Conservation (phyloP, 345 rosid genomes). For the Angophora floribunda region DNA sequence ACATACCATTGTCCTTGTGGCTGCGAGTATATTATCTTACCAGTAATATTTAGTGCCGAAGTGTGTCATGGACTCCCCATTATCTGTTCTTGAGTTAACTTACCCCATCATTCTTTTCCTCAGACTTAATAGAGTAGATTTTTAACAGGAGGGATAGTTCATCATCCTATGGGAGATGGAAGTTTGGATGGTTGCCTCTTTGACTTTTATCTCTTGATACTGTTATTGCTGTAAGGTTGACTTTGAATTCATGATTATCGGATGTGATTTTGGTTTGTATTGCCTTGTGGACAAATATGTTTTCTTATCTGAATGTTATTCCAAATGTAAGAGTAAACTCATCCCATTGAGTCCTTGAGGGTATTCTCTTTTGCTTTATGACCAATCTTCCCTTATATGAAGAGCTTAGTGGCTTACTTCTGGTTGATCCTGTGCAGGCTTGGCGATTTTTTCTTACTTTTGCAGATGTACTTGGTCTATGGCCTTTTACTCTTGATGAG, state of each 20-base stretch:
- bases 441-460: slow-evolving; percentile 90
- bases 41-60: background rate
- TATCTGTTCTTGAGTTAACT: background rate
- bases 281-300: background rate
- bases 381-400: background rate
- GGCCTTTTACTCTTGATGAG: slow-evolving; percentile 99
- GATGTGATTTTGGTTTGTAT: background rate
- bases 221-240: background rate
- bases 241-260: background rate
- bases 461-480: slow-evolving; percentile 86
- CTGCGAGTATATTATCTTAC: background rate
- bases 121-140: background rate
- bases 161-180: background rate
- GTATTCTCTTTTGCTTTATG: background rate
- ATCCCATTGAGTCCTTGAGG: background rate
- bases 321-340: background rate
- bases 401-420: background rate
- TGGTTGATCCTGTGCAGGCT: slow-evolving; percentile 47
- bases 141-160: background rate
- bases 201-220: background rate
- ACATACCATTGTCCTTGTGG: background rate
- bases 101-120: background rate
- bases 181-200: background rate
- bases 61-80: background rate
- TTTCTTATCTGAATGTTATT: background rate